phyloP scores from a whole-genome alignment of 345 rosid species.

The Salix koriyanagi region DNA sequence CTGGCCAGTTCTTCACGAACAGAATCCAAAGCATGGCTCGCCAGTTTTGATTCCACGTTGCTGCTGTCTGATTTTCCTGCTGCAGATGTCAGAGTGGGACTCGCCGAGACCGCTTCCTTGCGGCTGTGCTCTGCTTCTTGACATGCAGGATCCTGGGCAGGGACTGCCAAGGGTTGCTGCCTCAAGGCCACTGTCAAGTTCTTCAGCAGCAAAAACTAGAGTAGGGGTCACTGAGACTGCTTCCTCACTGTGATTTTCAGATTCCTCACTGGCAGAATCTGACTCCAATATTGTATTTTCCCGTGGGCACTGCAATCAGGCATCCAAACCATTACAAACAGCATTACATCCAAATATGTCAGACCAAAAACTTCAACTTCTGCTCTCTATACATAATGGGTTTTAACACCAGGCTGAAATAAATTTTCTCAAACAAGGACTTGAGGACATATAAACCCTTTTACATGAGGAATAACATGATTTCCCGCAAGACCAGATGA shows the following conservation, averaged over 20 bases:
- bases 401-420: not conserved
- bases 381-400: not conserved
- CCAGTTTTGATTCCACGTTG: conserved; percentile 1
- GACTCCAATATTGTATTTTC: conserved; percentile 7
- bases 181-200: not conserved
- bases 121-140: not conserved
- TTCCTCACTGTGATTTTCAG: conserved; percentile 8
- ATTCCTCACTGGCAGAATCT: conserved; percentile 14
- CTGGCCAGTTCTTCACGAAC: not conserved
- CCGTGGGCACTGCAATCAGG: conserved; percentile 26
- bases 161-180: not conserved
- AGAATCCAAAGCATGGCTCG: conserved; percentile 2
- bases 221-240: conserved; percentile 7
- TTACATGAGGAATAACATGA: not conserved
- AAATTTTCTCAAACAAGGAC: not conserved
- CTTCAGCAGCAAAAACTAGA: conserved; percentile 14
- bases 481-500: not conserved
- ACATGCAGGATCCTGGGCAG: not conserved
- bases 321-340: conserved; percentile 10
- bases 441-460: not conserved
- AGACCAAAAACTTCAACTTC: not conserved
- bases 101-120: not conserved
- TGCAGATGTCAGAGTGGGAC: not conserved
- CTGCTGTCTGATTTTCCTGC: conserved; percentile 7
- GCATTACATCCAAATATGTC: not conserved